These are phyloP conservation scores for Ceratorhiza oryzae-sativae DNA, from an alignment of 1,284 basidiomycete species.

Conservation along the genomic window DNA sequence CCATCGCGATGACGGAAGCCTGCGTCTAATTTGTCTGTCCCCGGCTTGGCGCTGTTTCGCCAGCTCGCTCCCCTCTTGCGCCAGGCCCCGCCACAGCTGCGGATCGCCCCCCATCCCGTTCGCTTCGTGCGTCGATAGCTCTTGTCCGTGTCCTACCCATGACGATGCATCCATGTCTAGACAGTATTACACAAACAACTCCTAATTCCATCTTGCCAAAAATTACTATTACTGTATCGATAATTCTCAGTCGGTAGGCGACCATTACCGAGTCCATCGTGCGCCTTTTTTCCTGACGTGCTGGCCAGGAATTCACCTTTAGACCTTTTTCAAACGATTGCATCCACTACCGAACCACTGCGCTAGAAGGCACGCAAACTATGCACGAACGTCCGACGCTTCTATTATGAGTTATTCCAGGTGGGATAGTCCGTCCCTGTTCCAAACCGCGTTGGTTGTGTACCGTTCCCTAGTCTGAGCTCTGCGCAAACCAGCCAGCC, in stretches of 20 bases:
- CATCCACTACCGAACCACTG: neutral
- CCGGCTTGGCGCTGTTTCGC: neutral
- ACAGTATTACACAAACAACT: neutral
- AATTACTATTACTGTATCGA: too few species aligned
- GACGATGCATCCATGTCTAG: constrained; percentile 8
- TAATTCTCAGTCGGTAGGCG: neutral
- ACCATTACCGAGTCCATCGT: neutral
- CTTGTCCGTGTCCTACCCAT: neutral
- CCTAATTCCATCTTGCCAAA: too few species aligned
- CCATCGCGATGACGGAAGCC: neutral
- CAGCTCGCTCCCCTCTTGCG: too few species aligned
- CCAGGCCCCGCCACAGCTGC: neutral
- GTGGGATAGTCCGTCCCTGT: neutral
- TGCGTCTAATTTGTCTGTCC: neutral
- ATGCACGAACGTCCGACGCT: neutral
- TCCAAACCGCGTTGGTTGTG: neutral
- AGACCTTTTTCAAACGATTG: constrained; percentile 2
- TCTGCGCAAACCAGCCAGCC: neutral
- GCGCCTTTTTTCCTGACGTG: neutral
- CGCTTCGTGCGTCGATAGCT: neutral
- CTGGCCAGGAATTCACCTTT: neutral
- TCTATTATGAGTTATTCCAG: constrained; percentile 17
- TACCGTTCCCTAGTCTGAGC: neutral
- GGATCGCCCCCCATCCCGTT: neutral
- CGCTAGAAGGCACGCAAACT: neutral